These are phyloP conservation scores for Synchytrium microbalum DNA, from an alignment of 371 early-diverging fungal species.

Conservation along the genomic window DNA sequence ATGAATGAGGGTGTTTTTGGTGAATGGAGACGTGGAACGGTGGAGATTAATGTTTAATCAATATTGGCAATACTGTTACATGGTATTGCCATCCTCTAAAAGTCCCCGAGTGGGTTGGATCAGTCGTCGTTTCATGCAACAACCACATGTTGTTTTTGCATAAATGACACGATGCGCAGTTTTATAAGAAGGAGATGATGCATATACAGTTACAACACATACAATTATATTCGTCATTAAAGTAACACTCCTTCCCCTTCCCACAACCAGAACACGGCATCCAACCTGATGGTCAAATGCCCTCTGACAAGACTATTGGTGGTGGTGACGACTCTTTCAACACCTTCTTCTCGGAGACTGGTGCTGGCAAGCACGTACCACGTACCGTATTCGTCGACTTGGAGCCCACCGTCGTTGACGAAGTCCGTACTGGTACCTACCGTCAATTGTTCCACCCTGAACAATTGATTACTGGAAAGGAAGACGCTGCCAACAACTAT, in stretches of 20 bases:
- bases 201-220: too few relatives aligned
- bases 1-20: not conserved
- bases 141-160: too few relatives aligned
- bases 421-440: conserved; percentile 94
- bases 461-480: conserved; percentile 97
- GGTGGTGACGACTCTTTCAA: conserved; percentile 75
- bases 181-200: too few relatives aligned
- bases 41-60: too few relatives aligned
- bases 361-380: conserved; percentile 97
- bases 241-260: too few relatives aligned
- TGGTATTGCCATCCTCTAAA: too few relatives aligned
- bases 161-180: too few relatives aligned
- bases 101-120: too few relatives aligned
- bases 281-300: conserved; percentile 91
- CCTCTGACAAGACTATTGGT: conserved; percentile 63
- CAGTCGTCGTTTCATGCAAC: too few relatives aligned
- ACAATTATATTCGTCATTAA: too few relatives aligned
- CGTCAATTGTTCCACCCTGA: conserved; percentile 98
- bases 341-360: conserved; percentile 94
- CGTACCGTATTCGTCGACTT: conserved; percentile 95
- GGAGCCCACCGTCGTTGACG: conserved; percentile 96
- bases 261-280: conserved; percentile 83
- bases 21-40: not conserved
- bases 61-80: too few relatives aligned
- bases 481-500: conserved; percentile 99